Evolutionary conservation across 352 stramenopile species (phyloP).

Genomic region (Saprolegnia parasitica): DNA sequence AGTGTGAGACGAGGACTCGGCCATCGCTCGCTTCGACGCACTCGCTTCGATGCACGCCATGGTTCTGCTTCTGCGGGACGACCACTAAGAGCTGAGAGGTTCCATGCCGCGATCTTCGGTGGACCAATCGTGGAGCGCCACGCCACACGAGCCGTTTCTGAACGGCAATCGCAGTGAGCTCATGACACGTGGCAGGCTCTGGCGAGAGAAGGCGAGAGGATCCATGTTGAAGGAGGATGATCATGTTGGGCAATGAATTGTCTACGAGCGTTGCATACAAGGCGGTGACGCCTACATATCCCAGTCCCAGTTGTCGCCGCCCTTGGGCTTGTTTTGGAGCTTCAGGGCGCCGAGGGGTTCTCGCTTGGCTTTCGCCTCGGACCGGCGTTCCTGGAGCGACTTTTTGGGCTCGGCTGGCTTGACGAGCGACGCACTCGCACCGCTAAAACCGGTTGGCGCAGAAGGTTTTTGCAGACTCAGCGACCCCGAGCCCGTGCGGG

Average conservation of each 20-base stretch:
- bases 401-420: constrained; percentile 13
- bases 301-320: constrained; percentile 29
- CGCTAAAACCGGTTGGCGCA: not conserved
- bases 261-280: not conserved
- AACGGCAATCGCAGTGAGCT: not conserved
- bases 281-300: constrained; percentile 18
- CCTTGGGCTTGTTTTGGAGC: constrained; percentile 23
- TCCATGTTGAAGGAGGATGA: not conserved
- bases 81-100: not conserved
- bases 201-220: not conserved
- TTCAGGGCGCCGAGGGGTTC: constrained; percentile 23
- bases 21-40: not conserved
- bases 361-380: constrained; percentile 22
- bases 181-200: not conserved
- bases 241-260: too few species aligned
- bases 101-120: not conserved
- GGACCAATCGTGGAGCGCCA: not conserved
- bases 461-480: not conserved
- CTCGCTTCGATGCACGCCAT: constrained; percentile 1
- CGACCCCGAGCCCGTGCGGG: not conserved
- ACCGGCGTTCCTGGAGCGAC: constrained; percentile 19
- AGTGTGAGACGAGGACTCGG: too few species aligned
- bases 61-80: not conserved
- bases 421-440: not conserved
- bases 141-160: not conserved